Conservation (phyloP, 2,329 filamentous ascomycete genomes). For the Arthrocladium fulminans region DNA sequence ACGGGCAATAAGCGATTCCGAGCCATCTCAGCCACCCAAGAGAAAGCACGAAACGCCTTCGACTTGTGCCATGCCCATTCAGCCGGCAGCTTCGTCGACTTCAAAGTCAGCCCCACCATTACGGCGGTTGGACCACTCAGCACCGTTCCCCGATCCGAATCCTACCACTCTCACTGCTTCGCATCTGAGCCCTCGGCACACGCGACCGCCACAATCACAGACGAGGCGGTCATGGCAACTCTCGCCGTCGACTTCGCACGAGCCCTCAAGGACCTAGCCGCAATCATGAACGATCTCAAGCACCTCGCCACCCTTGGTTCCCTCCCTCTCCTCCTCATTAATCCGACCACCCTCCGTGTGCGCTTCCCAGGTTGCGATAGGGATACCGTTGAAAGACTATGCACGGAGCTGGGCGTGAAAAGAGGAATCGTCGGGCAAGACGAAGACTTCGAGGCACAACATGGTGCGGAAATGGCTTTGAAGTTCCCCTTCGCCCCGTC, state of each 20-base stretch:
- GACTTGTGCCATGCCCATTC: conserved; percentile 36
- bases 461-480: conserved; percentile 64
- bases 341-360: conserved; percentile 60
- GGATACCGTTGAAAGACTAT: conserved; percentile 70
- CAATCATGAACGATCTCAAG: conserved; percentile 71
- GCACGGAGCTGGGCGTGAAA: conserved; percentile 75
- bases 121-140: conserved; percentile 72
- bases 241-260: conserved; percentile 83
- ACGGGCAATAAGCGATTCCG: conserved; percentile 73
- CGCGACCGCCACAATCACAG: conserved; percentile 58
- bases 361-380: conserved; percentile 87
- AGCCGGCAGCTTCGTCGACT: conserved; percentile 80
- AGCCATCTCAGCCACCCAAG: conserved; percentile 63
- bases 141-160: conserved; percentile 21
- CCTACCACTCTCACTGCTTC: conserved; percentile 15
- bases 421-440: conserved; percentile 75
- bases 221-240: conserved; percentile 72
- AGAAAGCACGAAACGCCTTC: conserved; percentile 62
- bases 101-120: conserved; percentile 77
- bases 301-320: conserved; percentile 70
- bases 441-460: conserved; percentile 58
- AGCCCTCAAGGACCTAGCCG: conserved; percentile 72
- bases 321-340: conserved; percentile 67
- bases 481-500: conserved; percentile 78
- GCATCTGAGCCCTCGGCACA: conserved; percentile 15